Evolutionary conservation across 2,329 filamentous ascomycete species (phyloP).

Genomic region (Colletotrichum costaricense): DNA sequence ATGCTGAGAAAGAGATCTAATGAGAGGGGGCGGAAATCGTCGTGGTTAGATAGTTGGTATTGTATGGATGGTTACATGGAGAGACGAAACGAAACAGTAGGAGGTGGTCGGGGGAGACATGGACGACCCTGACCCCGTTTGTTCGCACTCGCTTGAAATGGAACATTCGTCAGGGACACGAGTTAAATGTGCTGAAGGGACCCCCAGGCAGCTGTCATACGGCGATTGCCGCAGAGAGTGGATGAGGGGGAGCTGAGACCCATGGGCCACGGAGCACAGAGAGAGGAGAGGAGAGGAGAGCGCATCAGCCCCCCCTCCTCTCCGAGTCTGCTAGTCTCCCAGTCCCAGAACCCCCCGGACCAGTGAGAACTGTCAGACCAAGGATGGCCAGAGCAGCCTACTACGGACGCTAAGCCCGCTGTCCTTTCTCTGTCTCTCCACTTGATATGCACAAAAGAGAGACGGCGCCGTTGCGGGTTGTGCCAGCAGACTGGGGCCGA

Average conservation of each 20-base stretch:
- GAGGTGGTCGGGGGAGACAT: slow-evolving; percentile 34
- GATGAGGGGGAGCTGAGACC: slow-evolving; percentile 33
- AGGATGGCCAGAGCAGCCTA: slow-evolving; percentile 3
- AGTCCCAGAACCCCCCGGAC: slow-evolving; percentile 13
- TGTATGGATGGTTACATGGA: slow-evolving; percentile 3
- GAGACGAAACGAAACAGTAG: slow-evolving; percentile 30
- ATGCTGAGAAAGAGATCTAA: slow-evolving; percentile 6
- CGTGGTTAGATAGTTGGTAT: slow-evolving; percentile 33
- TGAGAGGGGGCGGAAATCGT: slow-evolving; percentile 13
- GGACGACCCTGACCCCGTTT: slow-evolving; percentile 12
- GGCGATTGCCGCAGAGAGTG: slow-evolving; percentile 33
- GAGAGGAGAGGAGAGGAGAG: background rate
- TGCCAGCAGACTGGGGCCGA: slow-evolving; percentile 6
- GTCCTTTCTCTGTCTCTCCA: background rate
- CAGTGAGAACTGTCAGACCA: background rate
- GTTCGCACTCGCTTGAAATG: slow-evolving; percentile 18
- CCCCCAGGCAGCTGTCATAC: slow-evolving; percentile 30
- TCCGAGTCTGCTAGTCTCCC: background rate
- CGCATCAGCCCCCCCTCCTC: background rate
- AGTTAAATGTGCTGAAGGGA: slow-evolving; percentile 16
- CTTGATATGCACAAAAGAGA: background rate
- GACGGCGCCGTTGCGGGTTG: slow-evolving; percentile 1
- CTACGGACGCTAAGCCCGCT: slow-evolving; percentile 2
- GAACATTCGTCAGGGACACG: slow-evolving; percentile 11
- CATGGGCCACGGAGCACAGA: background rate